A percentile compares a stretch with the other conserved stretches of the same genome.
phyloP scores from a whole-genome alignment of 2,329 filamentous ascomycete species.

The Rutstroemia sp. region DNA sequence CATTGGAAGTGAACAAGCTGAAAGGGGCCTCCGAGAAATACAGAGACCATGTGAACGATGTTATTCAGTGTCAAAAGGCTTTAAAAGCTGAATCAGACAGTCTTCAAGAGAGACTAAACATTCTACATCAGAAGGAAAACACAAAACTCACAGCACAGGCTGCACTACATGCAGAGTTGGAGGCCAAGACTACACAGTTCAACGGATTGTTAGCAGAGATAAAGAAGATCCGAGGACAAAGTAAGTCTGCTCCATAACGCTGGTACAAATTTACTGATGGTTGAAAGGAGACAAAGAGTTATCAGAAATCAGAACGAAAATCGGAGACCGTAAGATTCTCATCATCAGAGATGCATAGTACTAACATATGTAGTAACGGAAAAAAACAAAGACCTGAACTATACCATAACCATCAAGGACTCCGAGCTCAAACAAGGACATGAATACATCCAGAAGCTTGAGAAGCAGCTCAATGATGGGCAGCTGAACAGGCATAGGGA shows the following conservation, averaged over 20 bases:
- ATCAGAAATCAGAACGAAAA: too few species aligned
- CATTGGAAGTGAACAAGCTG: constrained; percentile 20
- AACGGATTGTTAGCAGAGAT: not conserved
- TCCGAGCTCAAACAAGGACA: not conserved
- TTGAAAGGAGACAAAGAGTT: not conserved
- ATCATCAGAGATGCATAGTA: too few species aligned
- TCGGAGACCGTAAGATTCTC: too few species aligned
- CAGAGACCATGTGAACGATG: constrained; percentile 28
- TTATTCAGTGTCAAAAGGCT: constrained; percentile 21
- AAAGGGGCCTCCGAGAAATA: constrained; percentile 24
- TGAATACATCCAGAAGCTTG: not conserved
- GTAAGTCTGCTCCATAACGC: not conserved
- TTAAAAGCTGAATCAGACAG: constrained; percentile 7
- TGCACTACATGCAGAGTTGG: not conserved
- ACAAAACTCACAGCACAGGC: not conserved
- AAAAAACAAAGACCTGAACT: not conserved
- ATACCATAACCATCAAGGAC: not conserved
- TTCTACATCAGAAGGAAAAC: not conserved
- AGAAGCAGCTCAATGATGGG: not conserved
- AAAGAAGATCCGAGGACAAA: not conserved
- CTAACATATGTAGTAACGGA: not conserved
- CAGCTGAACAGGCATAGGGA: constrained; percentile 12
- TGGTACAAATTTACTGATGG: not conserved
- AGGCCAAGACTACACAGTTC: not conserved
- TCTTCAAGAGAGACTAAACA: not conserved